Evolutionary conservation across 768 basidiomycete species (phyloP), one percentile per base, ranked within the genome.

Genomic region (Clathrus columnatus): DNA sequence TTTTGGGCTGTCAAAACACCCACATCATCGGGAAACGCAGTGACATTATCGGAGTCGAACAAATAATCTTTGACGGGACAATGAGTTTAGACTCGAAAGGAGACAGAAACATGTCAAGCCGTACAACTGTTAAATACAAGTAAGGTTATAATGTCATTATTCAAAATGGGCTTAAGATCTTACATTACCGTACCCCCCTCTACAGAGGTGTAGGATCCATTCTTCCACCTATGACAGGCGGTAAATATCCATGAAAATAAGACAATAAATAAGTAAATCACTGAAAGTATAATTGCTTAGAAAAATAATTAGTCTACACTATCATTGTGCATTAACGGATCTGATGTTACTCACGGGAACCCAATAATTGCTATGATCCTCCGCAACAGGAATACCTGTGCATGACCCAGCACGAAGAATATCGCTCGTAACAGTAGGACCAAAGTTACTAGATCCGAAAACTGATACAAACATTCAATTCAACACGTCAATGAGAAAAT

Each of bases 321-420:
- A n/a, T n/a, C n/a, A n/a, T n/a, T n/a, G n/a, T n/a, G n/a, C n/a
- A n/a, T n/a, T n/a, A n/a, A n/a, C n/a, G n/a, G n/a, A n/a, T n/a
- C n/a, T n/a, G 27, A 50, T 24, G 26, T 5, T 23, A 26, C 24
- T 7, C 18, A 50, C 48, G 5, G 18, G 76, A 59, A 74, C 73
- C 78, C 78, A 79, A 58, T 79, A 80, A 50, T 69, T 72, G 18
- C 75, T 78, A 59, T 79, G 76, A 66, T 79, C 78, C 65, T 81
- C 67, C 16, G 69, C 68, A 61, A 81, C 79, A 36, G 77, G 78
- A 55, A 75, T 69, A n/a, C 78, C 75, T 1, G 77, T 75, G 61
- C 79, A 81, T 61, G 73, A 59, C 60, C 78, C 79, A 55, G 74
- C 56, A 41, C 74, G 68, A 23, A 81, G 69, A 8, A 52, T 58